Base-by-base conservation (phyloP, 2,329 filamentous ascomycete species). In the Hypomyces perniciosus region DNA sequence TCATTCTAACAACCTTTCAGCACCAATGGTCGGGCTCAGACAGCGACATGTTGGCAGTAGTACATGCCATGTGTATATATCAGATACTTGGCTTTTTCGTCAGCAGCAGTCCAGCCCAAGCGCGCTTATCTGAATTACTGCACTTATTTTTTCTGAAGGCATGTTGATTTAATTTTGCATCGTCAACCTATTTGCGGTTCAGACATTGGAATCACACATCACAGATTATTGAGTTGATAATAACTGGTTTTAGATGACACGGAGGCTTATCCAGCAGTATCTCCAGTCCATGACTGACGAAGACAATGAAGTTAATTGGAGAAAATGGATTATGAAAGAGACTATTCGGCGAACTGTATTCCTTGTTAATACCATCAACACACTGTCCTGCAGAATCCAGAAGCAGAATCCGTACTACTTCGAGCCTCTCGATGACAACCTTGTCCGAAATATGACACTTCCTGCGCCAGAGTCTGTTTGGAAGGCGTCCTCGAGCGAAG, bases 11-110 rank as follows among this genome's bases (percentile, higher is more conserved):
- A 20, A 20, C 20, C 20, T 20, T 20, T 20, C 20, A 20, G 20
- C 20, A 20, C 20, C 20, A 20, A 20, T 20, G 20, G 20, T 20
- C 20, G 20, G 20, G 20, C 20, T 20, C 20, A 20, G 20, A 20
- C 20, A 20, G 20, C 20, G 20, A 20, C 20, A 20, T 20, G 20
- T 20, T 20, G 20, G 20, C 20, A 20, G 20, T 20, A 20, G 43
- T 54, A 10, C 53, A 54, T 26, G 53, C 53, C 34, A 54, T 54
- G 53, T 54, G 53, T 34, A 40, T 54, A 5, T 54, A 54, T 29
- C 53, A 54, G 50, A 54, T 54, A 8, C 29, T 54, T 7, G 53
- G 50, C 26, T 54, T 54, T 37, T 52, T 54, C 13, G 42, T 26
- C n/a, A 39, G 53, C 37, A 44, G 38, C n/a, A 50, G 43, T 29